Percentiles rank a stretch among this genome's conserved stretches.
These are phyloP conservation scores for Pseudotsuga menziesii DNA, from an alignment of 75 land plant genomes.

Conservation along the genomic window DNA sequence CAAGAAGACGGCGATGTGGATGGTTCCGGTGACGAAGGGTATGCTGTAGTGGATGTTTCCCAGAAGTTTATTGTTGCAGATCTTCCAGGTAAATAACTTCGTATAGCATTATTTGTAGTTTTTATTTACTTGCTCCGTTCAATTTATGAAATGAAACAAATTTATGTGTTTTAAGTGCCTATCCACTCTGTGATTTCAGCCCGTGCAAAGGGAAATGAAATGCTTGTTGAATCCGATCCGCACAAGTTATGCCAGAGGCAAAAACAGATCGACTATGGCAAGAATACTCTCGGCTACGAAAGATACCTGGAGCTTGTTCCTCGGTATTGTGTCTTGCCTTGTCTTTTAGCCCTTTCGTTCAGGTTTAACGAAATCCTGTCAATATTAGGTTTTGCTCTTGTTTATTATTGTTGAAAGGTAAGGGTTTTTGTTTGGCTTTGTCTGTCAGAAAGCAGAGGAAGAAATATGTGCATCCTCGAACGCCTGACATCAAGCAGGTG, in stretches of 20 bases:
- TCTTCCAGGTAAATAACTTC: too few relatives aligned
- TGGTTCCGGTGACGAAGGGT: too few relatives aligned
- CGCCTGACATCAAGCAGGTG: conserved; percentile 31
- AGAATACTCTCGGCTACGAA: conserved; percentile 46
- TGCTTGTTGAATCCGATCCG: conserved; percentile 19
- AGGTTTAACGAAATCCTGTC: background rate
- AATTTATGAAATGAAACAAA: too few relatives aligned
- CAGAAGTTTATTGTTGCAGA: too few relatives aligned
- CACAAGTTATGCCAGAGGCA: conserved; percentile 37
- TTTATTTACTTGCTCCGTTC: too few relatives aligned
- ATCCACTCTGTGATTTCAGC: too few relatives aligned
- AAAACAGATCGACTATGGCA: conserved; percentile 41
- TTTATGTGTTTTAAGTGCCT: too few relatives aligned
- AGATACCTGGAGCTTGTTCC: conserved; percentile 30
- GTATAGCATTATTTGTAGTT: too few relatives aligned
- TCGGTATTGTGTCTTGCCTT: background rate
- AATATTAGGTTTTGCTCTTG: background rate
- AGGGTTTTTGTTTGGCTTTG: background rate
- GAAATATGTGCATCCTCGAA: conserved; percentile 17
- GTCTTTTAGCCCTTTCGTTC: background rate
- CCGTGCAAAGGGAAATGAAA: background rate
- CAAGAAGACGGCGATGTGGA: too few relatives aligned
- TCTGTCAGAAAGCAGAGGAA: background rate
- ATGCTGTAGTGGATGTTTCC: too few relatives aligned
- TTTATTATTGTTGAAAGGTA: background rate